phyloP scores from a whole-genome alignment of 2,329 filamentous ascomycete genomes.

The Fusarium chaquense region DNA sequence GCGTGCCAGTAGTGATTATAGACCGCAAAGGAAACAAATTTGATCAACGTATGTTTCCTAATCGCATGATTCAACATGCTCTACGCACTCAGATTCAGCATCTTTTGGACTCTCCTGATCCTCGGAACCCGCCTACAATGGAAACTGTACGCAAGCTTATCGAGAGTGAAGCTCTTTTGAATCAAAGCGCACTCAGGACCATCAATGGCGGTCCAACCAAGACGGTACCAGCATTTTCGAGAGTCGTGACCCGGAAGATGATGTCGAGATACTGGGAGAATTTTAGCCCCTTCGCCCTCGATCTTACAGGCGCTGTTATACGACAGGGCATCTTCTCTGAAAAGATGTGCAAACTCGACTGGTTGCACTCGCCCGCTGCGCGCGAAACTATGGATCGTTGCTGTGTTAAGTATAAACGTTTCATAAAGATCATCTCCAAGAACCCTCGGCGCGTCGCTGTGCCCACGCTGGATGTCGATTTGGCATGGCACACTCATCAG shows the following conservation, averaged over 20 bases:
- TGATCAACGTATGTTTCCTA: conserved; percentile 64
- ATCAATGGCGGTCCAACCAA: conserved; percentile 34
- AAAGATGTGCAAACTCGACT: conserved; percentile 83
- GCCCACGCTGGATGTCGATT: conserved; percentile 79
- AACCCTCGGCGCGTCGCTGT: conserved; percentile 65
- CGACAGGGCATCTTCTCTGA: conserved; percentile 74
- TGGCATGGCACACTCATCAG: conserved; percentile 86
- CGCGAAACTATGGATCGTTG: conserved; percentile 73
- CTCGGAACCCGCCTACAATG: conserved; percentile 58
- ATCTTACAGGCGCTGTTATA: conserved; percentile 73
- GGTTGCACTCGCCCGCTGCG: conserved; percentile 78
- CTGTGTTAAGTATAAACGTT: conserved; percentile 73
- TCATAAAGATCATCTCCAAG: conserved; percentile 68
- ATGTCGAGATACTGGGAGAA: conserved; percentile 80
- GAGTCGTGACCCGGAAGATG: conserved; percentile 70
- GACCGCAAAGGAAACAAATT: neutral
- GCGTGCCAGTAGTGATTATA: conserved; percentile 56
- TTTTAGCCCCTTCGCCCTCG: conserved; percentile 71
- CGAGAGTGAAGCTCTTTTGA: conserved; percentile 56
- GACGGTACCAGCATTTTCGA: conserved; percentile 42
- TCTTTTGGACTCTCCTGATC: conserved; percentile 50
- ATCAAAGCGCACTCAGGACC: conserved; percentile 41
- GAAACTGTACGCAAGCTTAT: conserved; percentile 63
- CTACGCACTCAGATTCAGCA: conserved; percentile 58
- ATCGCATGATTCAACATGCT: conserved; percentile 64